phyloP scores from a whole-genome alignment of 1,284 basidiomycete species.

The Ustilago vetiveriae region DNA sequence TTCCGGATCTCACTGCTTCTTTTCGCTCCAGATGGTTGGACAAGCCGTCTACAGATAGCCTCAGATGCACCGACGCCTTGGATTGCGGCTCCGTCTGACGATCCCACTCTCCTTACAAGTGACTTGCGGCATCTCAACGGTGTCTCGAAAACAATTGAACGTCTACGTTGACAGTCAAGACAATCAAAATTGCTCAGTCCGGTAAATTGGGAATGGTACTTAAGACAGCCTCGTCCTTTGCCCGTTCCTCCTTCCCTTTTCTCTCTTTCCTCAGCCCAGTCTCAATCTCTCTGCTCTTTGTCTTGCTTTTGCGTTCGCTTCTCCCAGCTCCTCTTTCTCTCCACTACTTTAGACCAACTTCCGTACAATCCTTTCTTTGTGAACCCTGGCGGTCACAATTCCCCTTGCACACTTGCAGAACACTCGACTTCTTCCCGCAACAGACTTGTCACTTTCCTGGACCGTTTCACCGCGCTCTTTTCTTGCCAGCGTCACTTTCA shows the following conservation, averaged over 20 bases:
- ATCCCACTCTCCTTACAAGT: too few relatives aligned
- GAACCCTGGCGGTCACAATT: slow-evolving; percentile 52
- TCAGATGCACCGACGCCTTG: too few relatives aligned
- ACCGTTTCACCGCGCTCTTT: slow-evolving; percentile 12
- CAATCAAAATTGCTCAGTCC: background rate
- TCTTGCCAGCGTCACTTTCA: background rate
- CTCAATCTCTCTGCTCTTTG: slow-evolving; percentile 36
- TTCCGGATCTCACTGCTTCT: too few relatives aligned
- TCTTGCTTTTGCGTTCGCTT: slow-evolving; percentile 34
- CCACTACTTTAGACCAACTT: slow-evolving; percentile 8
- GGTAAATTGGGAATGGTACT: slow-evolving; percentile 12
- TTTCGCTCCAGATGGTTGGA: background rate
- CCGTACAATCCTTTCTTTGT: slow-evolving; percentile 31
- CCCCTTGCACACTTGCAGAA: slow-evolving; percentile 7
- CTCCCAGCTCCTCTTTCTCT: slow-evolving; percentile 28
- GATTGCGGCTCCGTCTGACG: too few relatives aligned
- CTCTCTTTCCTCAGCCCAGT: slow-evolving; percentile 24
- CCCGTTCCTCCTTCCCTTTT: background rate
- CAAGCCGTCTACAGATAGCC: background rate
- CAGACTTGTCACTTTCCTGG: background rate
- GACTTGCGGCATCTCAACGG: too few relatives aligned
- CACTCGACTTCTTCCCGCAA: slow-evolving; percentile 5
- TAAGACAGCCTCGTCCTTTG: slow-evolving; percentile 4
- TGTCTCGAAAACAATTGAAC: too few relatives aligned
- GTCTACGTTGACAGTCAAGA: background rate